These are phyloP conservation scores for Spinellus fusiger DNA, from an alignment of 192 early-diverging fungal species.

Conservation along the genomic window DNA sequence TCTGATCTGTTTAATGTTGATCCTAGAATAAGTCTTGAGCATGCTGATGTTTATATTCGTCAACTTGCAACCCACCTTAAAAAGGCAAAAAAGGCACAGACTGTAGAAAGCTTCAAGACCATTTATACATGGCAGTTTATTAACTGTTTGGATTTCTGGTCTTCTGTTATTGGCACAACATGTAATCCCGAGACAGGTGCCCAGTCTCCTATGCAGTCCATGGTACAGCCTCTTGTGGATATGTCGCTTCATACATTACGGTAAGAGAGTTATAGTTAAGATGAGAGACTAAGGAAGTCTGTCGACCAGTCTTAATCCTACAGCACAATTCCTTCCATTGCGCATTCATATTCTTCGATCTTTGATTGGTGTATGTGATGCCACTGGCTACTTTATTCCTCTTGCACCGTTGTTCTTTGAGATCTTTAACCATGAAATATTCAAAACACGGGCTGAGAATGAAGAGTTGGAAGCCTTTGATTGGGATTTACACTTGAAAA, in stretches of 20 bases:
- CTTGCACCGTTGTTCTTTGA: constrained; percentile 79
- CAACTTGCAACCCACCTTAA: constrained; percentile 87
- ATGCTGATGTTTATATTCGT: constrained; percentile 83
- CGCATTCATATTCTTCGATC: constrained; percentile 77
- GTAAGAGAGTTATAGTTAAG: constrained; percentile 15
- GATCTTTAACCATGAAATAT: constrained; percentile 65
- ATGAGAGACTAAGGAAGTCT: background rate
- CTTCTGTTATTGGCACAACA: constrained; percentile 69
- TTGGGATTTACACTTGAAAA: constrained; percentile 71
- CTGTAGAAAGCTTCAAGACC: constrained; percentile 76
- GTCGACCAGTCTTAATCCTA: constrained; percentile 63
- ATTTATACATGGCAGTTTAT: constrained; percentile 98
- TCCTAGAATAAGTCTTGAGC: constrained; percentile 74
- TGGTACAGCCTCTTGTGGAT: constrained; percentile 81
- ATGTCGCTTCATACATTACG: constrained; percentile 55
- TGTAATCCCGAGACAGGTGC: constrained; percentile 35
- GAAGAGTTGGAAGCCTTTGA: constrained; percentile 78
- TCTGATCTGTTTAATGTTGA: constrained; percentile 82
- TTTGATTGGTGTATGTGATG: constrained; percentile 64
- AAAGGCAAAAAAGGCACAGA: constrained; percentile 75
- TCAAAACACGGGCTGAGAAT: constrained; percentile 58
- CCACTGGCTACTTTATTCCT: constrained; percentile 81
- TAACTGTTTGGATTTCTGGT: constrained; percentile 85
- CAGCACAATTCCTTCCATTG: constrained; percentile 83
- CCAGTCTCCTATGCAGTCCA: constrained; percentile 46